phyloP scores from a whole-genome alignment of 163 green algal genomes.

The Volvox carteri region DNA sequence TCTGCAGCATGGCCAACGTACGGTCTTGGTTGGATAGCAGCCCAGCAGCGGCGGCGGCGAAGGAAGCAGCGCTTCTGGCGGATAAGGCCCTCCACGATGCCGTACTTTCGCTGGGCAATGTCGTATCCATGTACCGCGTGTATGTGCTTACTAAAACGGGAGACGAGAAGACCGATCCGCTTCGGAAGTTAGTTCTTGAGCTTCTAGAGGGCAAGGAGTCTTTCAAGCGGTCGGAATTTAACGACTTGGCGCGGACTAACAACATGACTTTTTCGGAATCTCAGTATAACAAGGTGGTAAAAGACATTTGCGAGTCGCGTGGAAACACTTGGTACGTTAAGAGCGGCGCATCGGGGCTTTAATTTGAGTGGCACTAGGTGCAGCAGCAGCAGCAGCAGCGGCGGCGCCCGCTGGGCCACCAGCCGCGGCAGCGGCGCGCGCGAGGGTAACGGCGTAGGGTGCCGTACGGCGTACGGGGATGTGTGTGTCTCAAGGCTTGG shows the following conservation, averaged over 20 bases:
- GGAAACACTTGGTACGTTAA: constrained; percentile 77
- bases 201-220: constrained; percentile 73
- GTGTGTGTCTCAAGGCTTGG: too few relatives aligned
- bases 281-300: constrained; percentile 76
- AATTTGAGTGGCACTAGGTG: not conserved
- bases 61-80: constrained; percentile 52
- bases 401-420: not conserved
- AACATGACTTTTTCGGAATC: constrained; percentile 58
- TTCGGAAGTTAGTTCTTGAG: constrained; percentile 70
- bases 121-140: constrained; percentile 65
- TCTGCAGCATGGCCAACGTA: constrained; percentile 68
- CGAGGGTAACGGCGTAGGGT: not conserved
- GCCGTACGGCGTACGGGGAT: too few relatives aligned
- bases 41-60: constrained; percentile 14
- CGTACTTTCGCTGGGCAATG: constrained; percentile 55
- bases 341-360: constrained; percentile 56
- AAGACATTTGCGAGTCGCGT: constrained; percentile 77
- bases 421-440: not conserved
- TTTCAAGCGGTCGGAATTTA: constrained; percentile 62
- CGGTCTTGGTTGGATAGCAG: constrained; percentile 64
- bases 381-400: not conserved
- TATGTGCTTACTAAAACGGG: constrained; percentile 65
- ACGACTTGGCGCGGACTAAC: constrained; percentile 63
- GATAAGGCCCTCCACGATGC: constrained; percentile 73
- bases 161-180: constrained; percentile 63